A percentile compares a stretch with the other conserved stretches of the same genome.
Conservation (phyloP, 768 basidiomycete genomes). For the Paxillus ammoniavirescens region DNA sequence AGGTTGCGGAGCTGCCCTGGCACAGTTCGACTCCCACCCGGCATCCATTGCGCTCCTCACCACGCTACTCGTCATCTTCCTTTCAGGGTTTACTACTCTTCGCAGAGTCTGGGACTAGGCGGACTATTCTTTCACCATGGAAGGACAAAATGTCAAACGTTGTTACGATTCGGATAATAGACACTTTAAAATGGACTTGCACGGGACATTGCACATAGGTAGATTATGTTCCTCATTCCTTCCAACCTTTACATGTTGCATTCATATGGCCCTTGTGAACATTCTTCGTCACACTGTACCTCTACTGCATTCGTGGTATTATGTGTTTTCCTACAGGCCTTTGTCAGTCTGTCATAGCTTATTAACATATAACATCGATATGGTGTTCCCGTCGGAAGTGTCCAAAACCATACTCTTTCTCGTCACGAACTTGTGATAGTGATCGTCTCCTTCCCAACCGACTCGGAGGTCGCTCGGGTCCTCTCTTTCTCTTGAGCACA, state of each 20-base stretch:
- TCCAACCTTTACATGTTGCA: conserved; percentile 19
- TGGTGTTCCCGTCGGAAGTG: too few species aligned
- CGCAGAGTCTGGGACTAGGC: conserved; percentile 30
- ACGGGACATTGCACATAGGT: conserved; percentile 29
- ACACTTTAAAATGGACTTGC: conserved; percentile 27
- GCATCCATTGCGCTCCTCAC: conserved; percentile 33
- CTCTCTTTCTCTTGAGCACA: too few species aligned
- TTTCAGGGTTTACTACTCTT: conserved; percentile 34
- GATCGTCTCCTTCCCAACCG: too few species aligned
- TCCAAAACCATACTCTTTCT: too few species aligned
- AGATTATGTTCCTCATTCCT: conserved; percentile 19
- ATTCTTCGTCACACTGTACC: conserved; percentile 9
- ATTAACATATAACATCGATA: too few species aligned
- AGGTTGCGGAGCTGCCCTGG: conserved; percentile 30
- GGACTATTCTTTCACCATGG: not conserved
- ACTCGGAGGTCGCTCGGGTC: too few species aligned
- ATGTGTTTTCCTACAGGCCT: conserved; percentile 14
- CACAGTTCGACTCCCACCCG: conserved; percentile 30
- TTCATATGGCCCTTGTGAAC: conserved; percentile 6
- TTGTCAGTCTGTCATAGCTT: conserved; percentile 1
- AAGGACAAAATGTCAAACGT: conserved; percentile 1
- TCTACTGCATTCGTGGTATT: conserved; percentile 18
- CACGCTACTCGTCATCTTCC: conserved; percentile 29
- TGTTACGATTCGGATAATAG: conserved; percentile 14
- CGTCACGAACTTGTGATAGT: too few species aligned